Percentiles rank a stretch among this genome's conserved stretches.
These are phyloP conservation scores for Apiospora saccharicola DNA, from an alignment of 2,329 filamentous ascomycete genomes.

Conservation along the genomic window DNA sequence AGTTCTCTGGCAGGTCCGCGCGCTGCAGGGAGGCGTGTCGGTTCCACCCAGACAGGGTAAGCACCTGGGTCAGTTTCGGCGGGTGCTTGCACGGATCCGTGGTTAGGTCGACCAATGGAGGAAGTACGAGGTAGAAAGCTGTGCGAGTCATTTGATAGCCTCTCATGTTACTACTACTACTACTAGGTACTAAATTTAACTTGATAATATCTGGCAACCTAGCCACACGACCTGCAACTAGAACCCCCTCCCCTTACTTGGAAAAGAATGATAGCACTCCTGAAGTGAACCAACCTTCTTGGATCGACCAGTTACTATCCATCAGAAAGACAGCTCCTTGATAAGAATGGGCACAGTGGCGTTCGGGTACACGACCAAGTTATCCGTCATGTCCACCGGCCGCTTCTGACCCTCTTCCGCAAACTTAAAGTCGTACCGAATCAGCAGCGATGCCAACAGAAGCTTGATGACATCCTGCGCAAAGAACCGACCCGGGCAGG, in stretches of 20 bases:
- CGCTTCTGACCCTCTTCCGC: conserved; percentile 9
- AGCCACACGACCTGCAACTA: too few relatives aligned
- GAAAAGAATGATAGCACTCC: too few relatives aligned
- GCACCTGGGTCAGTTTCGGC: background rate
- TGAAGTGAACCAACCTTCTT: too few relatives aligned
- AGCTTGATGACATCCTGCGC: conserved; percentile 24
- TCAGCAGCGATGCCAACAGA: conserved; percentile 10
- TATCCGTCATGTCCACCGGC: conserved; percentile 16
- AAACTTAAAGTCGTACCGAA: conserved; percentile 23
- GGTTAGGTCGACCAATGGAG: background rate
- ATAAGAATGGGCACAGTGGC: conserved; percentile 18
- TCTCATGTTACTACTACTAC: too few relatives aligned
- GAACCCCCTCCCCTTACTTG: too few relatives aligned
- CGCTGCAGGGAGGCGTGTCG: background rate
- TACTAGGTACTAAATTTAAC: too few relatives aligned
- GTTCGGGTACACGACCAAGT: conserved; percentile 17
- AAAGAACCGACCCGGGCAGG: background rate
- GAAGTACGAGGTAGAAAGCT: too few relatives aligned
- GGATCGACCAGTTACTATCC: too few relatives aligned
- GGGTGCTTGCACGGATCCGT: background rate
- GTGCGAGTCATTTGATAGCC: too few relatives aligned
- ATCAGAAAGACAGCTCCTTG: background rate
- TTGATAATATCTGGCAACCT: too few relatives aligned
- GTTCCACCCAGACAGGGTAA: background rate
- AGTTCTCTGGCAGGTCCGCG: background rate